phyloP scores from a whole-genome alignment of 2,329 filamentous ascomycete genomes.

The Beauveria bassiana region DNA sequence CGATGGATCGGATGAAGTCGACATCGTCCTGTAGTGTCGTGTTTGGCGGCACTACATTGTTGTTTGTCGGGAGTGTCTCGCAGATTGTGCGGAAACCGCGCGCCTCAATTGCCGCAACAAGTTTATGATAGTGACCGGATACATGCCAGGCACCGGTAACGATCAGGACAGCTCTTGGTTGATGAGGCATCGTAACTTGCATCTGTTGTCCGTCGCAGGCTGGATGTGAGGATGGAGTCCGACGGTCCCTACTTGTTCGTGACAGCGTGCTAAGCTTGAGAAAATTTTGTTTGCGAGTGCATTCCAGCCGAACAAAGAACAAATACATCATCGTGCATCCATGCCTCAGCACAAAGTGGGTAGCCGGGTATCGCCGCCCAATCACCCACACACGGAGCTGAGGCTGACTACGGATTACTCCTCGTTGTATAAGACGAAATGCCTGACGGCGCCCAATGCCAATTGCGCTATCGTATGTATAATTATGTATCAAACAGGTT shows the following conservation, averaged over 20 bases:
- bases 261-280: too few relatives aligned
- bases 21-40: slow-evolving; percentile 14
- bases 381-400: too few relatives aligned
- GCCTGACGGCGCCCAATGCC: too few relatives aligned
- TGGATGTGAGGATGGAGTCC: neutral
- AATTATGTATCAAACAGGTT: too few relatives aligned
- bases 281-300: too few relatives aligned
- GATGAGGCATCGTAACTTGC: neutral
- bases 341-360: too few relatives aligned
- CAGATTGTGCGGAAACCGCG: slow-evolving; percentile 13
- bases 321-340: too few relatives aligned
- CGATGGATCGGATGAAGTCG: neutral
- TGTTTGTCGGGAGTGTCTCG: slow-evolving; percentile 15
- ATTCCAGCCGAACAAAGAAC: too few relatives aligned
- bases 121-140: slow-evolving; percentile 13
- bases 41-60: slow-evolving; percentile 15
- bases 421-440: too few relatives aligned
- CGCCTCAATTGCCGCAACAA: slow-evolving; percentile 9
- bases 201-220: neutral
- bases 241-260: neutral
- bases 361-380: too few relatives aligned
- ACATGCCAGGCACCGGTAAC: slow-evolving; percentile 16
- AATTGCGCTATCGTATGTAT: too few relatives aligned
- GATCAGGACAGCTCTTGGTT: slow-evolving; percentile 11
- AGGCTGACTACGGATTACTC: too few relatives aligned